Conservation (phyloP, 192 early-diverging fungal genomes). For the Coemansia sp. region DNA sequence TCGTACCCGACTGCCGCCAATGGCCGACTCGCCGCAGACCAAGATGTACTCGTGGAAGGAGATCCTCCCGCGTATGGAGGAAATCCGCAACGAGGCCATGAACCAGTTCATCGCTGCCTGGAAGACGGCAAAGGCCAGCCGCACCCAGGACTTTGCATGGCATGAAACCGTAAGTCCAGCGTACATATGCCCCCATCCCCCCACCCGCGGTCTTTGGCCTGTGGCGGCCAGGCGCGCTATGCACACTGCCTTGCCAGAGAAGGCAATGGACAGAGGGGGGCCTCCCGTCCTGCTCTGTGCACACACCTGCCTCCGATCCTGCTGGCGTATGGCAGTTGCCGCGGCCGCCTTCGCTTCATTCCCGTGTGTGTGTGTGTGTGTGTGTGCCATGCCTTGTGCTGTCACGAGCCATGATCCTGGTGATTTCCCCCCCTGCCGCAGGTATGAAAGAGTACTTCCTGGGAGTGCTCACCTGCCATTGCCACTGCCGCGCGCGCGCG, state of each 20-base stretch:
- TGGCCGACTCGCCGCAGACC: conserved; percentile 12
- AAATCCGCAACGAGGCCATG: conserved; percentile 42
- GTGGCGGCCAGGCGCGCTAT: too few species aligned
- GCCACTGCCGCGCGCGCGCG: too few species aligned
- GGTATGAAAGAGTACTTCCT: not conserved
- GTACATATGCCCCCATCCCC: not conserved
- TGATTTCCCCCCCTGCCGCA: conserved; percentile 1
- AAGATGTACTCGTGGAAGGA: conserved; percentile 41
- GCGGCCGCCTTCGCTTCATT: not conserved
- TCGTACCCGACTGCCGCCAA: too few species aligned
- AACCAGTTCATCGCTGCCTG: conserved; percentile 45
- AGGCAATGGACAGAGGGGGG: too few species aligned
- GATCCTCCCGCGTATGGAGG: conserved; percentile 48
- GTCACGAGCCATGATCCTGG: conserved; percentile 13
- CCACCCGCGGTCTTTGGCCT: not conserved
- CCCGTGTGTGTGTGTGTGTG: not conserved
- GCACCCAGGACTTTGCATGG: conserved; percentile 39
- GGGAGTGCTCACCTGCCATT: not conserved
- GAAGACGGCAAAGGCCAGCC: conserved; percentile 19
- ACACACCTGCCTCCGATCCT: not conserved
- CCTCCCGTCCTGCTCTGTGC: too few species aligned
- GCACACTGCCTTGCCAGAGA: too few species aligned
- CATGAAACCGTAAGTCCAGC: conserved; percentile 46
- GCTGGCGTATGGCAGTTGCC: not conserved
- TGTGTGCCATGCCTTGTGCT: too few species aligned